Base-by-base conservation (phyloP, 2,329 filamentous ascomycete genomes). In the Aspergillus tamarii region DNA sequence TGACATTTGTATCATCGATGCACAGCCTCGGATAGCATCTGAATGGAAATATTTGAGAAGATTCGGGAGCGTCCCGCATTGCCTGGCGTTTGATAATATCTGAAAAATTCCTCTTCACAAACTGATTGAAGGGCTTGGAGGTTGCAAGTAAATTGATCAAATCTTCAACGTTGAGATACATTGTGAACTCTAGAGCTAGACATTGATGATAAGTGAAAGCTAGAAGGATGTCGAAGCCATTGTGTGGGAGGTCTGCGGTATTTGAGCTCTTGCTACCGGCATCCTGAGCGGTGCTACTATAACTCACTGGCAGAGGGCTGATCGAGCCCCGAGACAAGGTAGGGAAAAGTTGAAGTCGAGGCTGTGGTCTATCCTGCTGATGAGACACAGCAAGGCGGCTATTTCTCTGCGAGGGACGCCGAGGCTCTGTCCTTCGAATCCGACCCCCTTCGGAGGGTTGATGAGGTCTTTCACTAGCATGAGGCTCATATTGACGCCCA, bases 61-160 rank as follows among this genome's bases (percentile, higher is more conserved):
- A 84, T 34, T 85, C 80, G 0, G 87, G 85, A 1, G 86, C 86
- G 70, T 84, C 84, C 60, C 80, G 71, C 1, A 76, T 74, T 1
- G 88, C 84, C 77, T 87, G 87, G 21, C 82, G 76, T 45, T 84
- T 78, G 58, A 92, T 82, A 62, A 86, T 84, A 43, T 85, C 85
- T 10, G 84, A 84, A 73, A 89, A 84, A 68, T 89, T 82, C 58
- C 80, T 79, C 72, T 89, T 85, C 70, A 92, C 75, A 32, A 87
- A 81, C 55, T 79, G 74, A 72, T 92, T 85, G 72, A 91, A 89
- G 41, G 84, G 81, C 60, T 82, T 85, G 74, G 86, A 90, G 67
- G 88, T 85, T 67, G 84, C 81, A 80, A 91, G 92, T 39, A 93
- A 82, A 52, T 80, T 84, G 64, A 93, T 74, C 8, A 93, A 80